These are phyloP conservation scores for Scutellaria galericulata DNA, from an alignment of 257 asterid species.

Conservation along the genomic window DNA sequence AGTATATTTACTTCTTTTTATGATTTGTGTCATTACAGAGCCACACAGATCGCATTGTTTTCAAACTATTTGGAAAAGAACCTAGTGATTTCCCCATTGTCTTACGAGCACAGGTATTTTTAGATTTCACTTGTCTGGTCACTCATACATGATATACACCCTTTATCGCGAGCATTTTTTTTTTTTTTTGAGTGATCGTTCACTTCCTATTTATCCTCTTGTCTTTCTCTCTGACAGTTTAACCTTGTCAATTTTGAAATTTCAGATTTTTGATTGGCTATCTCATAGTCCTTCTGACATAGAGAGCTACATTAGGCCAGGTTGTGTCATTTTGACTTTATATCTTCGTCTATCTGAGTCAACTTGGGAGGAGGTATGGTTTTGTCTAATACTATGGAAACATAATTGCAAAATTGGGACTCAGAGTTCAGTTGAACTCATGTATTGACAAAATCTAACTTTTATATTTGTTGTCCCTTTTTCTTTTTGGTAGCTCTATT, in stretches of 20 bases:
- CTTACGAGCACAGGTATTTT: constrained; percentile 72
- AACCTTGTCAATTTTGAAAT: constrained; percentile 34
- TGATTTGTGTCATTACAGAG: constrained; percentile 52
- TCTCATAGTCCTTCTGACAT: constrained; percentile 87
- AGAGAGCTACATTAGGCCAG: constrained; percentile 94
- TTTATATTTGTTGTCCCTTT: constrained; percentile 23
- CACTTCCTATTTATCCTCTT: constrained; percentile 26
- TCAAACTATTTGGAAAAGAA: constrained; percentile 82
- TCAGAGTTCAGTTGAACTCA: constrained; percentile 16
- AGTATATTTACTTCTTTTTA: constrained; percentile 19
- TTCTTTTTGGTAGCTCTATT: constrained; percentile 58
- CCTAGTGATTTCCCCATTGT: constrained; percentile 74
- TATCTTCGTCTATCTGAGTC: constrained; percentile 67
- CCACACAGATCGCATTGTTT: constrained; percentile 83
- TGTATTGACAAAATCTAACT: constrained; percentile 18
- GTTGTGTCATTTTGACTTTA: constrained; percentile 77
- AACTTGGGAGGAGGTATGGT: constrained; percentile 82
- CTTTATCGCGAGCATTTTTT: not conserved
- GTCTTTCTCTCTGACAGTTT: constrained; percentile 31
- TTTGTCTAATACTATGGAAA: constrained; percentile 18
- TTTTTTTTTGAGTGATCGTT: not conserved
- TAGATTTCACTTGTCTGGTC: constrained; percentile 20
- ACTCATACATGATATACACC: not conserved
- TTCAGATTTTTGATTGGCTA: constrained; percentile 91
- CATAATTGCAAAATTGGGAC: constrained; percentile 17